These are phyloP conservation scores for Taphrina wiesneri DNA, from an alignment of 1,139 yeast genomes.

Conservation along the genomic window DNA sequence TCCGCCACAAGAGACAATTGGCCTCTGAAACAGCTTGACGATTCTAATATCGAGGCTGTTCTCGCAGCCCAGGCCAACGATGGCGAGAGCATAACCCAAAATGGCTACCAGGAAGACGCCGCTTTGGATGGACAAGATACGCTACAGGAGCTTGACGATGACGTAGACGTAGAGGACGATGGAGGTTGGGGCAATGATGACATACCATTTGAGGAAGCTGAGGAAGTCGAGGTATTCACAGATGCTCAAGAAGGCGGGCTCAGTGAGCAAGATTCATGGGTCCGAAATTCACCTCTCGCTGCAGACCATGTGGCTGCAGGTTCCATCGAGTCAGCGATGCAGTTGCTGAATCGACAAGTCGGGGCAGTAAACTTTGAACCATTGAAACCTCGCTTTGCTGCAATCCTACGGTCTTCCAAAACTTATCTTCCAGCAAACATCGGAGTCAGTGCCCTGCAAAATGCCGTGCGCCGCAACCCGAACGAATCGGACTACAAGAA, in stretches of 20 bases:
- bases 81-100: background rate
- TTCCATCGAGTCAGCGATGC: constrained; percentile 90
- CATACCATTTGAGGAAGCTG: constrained; percentile 64
- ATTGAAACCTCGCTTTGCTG: constrained; percentile 74
- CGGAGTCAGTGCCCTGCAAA: constrained; percentile 67
- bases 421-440: constrained; percentile 73
- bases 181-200: constrained; percentile 49
- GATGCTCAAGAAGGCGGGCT: constrained; percentile 54
- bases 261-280: constrained; percentile 77
- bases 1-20: constrained; percentile 60
- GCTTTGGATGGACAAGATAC: constrained; percentile 37
- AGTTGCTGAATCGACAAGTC: constrained; percentile 77
- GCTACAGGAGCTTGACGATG: constrained; percentile 42
- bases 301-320: constrained; percentile 97
- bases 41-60: constrained; percentile 56
- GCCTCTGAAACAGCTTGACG: constrained; percentile 80
- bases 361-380: constrained; percentile 89
- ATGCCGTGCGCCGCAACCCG: constrained; percentile 70
- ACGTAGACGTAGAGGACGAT: constrained; percentile 43
- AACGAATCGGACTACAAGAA: constrained; percentile 48
- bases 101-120: constrained; percentile 35
- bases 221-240: constrained; percentile 63
- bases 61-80: constrained; percentile 37
- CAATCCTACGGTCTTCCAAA: constrained; percentile 78
- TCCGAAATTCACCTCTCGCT: constrained; percentile 83